Evolutionary conservation across 2,329 filamentous ascomycete genomes (phyloP), one percentile per base, ranked within the genome.

Genomic region (Nigrospora oryzae): DNA sequence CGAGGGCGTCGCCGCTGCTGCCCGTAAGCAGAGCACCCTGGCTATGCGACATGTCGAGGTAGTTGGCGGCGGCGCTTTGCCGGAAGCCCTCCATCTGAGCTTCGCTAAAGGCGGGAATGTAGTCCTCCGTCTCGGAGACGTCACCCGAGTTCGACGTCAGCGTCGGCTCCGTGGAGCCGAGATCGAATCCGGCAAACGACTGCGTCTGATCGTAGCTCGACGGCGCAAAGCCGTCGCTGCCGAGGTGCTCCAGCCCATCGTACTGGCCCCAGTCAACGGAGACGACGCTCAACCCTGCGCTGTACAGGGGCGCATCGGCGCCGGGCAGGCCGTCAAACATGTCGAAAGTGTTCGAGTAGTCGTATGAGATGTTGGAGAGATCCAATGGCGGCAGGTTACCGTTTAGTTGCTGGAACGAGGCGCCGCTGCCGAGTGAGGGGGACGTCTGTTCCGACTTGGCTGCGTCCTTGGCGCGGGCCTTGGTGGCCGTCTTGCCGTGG

Each of bases 61-160:
- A 71, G 47, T 66, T 74, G 52, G 69, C 72, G 44, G 71, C 63
- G 16, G 68, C 64, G 46, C 67, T 71, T 42, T 71, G 69, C 46
- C 73, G 64, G 49, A 74, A 74, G 40, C 71, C 68, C 49, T 74
- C 74, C 32, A 50, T 70, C 66, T 50, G 70, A 65, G 42, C 64
- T 35, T 67, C 65, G 28, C 70, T 63, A 43, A 65, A 64, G 36
- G 67, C 61, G 17, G 63, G 62, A 19, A 65, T 59, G 41, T 74
- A 73, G 51, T 84, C 81, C 49, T 84, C 81, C 5, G 79, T 78
- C 57, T 84, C 80, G 11, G 80, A 84, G 10, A 83, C 79, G 48
- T 84, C 80, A 33, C 81, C 81, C 12, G 81, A 84, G 10, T 78
- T 83, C 11, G 78, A 79, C 1, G 75, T 77, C 36, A 42, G 70